phyloP scores from a whole-genome alignment of 108 stramenopile species.

The Cylindrotheca closterium region DNA sequence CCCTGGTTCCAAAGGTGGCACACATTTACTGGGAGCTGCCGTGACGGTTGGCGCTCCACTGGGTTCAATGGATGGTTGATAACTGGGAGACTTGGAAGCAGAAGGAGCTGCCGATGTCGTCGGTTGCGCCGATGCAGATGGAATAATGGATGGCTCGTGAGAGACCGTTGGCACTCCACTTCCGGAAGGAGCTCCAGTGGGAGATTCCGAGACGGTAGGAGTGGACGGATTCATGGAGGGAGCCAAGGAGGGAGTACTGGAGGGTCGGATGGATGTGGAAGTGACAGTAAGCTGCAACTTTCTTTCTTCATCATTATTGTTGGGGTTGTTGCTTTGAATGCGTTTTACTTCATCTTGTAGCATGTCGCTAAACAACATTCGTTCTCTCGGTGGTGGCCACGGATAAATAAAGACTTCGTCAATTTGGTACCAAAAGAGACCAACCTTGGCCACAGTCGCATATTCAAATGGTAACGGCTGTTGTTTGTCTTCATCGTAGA shows the following conservation, averaged over 20 bases:
- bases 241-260: constrained; percentile 3
- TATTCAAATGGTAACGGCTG: constrained; percentile 37
- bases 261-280: neutral
- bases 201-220: neutral
- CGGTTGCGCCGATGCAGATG: no score
- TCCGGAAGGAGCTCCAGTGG: neutral
- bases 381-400: constrained; percentile 27
- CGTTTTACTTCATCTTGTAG: constrained; percentile 23
- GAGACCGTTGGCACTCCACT: no score
- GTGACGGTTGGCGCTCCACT: neutral
- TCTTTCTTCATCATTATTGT: neutral
- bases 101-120: neutral
- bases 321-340: neutral
- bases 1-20: constrained; percentile 3
- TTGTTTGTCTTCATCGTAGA: constrained; percentile 20
- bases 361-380: constrained; percentile 21
- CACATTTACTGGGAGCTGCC: constrained; percentile 1
- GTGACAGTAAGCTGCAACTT: neutral
- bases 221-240: neutral
- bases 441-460: constrained; percentile 34
- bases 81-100: neutral
- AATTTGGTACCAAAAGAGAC: constrained; percentile 33
- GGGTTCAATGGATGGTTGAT: neutral
- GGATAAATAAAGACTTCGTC: constrained; percentile 33
- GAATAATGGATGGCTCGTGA: no score